Evolutionary conservation across 345 rosid species (phyloP), one percentile per base, ranked within the genome.

Genomic region (Pistacia integerrima): DNA sequence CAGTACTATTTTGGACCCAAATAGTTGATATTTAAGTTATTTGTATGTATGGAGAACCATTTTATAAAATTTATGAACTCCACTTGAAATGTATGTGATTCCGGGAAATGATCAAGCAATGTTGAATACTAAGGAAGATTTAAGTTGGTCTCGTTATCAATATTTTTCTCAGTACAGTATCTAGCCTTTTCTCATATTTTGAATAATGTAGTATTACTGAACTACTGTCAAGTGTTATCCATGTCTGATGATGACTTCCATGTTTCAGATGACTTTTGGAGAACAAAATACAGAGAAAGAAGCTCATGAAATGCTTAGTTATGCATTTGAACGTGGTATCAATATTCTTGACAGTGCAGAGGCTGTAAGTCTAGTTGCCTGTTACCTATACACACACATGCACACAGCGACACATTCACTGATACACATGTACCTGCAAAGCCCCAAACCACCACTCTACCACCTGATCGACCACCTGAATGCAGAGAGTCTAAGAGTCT

Each of bases 241-340:
- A 12, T 74, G 67, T 74, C 49, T 74, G 25, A 68, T 69, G 62
- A 69, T 49, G 72, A 46, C 48, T 69, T 33, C 73, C 3, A 25
- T 74, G 28, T 67, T 82, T 77, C 90, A 91, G 97, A 92, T 94
- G 98, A 92, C 97, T 59, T 94, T 92, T 81, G 98, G 98, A 54
- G 82, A 89, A 81, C 97, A 94, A 82, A 94, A 91, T 71, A 90
- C 94, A 9, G 97, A 92, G 90, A 86, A 89, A 77, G 97, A 91
- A 82, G 87, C 98, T 74, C 98, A 93, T 82, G 92, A 87, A 56
- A 89, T 93, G 16, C 91, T 91, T 69, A 85, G 86, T 84, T 93
- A 84, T 84, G 86, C 98, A 25, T 82, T 85, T 68, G 96, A 91
- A 73, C 74, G 59, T 68, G 94, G 98, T 28, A 84, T 93, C 69